These are phyloP conservation scores for Phytophthora multivora DNA, from an alignment of 352 stramenopile species.

Conservation along the genomic window DNA sequence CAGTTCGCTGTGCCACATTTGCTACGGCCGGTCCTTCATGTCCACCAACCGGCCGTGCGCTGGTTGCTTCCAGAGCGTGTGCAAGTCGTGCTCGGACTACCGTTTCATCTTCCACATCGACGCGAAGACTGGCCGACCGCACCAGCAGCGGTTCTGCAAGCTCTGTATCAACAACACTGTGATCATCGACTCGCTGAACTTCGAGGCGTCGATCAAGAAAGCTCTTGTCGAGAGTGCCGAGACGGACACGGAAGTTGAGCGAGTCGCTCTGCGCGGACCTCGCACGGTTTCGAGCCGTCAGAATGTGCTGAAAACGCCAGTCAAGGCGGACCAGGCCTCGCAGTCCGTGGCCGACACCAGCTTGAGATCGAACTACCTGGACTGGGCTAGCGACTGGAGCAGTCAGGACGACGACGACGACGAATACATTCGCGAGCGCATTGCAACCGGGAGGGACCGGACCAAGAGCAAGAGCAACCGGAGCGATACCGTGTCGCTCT, in stretches of 20 bases:
- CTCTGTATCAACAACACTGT: slow-evolving; percentile 50
- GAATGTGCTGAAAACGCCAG: slow-evolving; percentile 22
- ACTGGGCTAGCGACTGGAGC: slow-evolving; percentile 44
- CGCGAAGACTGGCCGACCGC: slow-evolving; percentile 36
- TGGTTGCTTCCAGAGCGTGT: slow-evolving; percentile 53
- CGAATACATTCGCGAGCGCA: slow-evolving; percentile 36
- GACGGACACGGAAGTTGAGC: slow-evolving; percentile 30
- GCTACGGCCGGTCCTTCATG: slow-evolving; percentile 45
- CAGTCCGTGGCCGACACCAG: slow-evolving; percentile 34
- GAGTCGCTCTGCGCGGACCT: slow-evolving; percentile 13
- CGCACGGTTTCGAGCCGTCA: slow-evolving; percentile 18
- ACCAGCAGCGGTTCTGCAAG: slow-evolving; percentile 52
- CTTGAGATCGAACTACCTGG: slow-evolving; percentile 41
- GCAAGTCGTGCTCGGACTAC: slow-evolving; percentile 51
- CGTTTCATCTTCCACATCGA: slow-evolving; percentile 54
- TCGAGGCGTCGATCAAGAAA: slow-evolving; percentile 38
- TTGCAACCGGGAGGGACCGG: slow-evolving; percentile 7
- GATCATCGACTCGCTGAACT: slow-evolving; percentile 33
- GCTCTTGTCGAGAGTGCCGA: slow-evolving; percentile 11
- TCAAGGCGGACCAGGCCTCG: slow-evolving; percentile 15
- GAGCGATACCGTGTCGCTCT: slow-evolving; percentile 34
- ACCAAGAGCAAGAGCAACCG: slow-evolving; percentile 23
- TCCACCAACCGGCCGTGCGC: slow-evolving; percentile 46
- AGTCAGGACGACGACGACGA: slow-evolving; percentile 44
- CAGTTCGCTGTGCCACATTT: slow-evolving; percentile 47